Base-by-base conservation (phyloP, 78 protist species). In the Emiliania huxleyi region DNA sequence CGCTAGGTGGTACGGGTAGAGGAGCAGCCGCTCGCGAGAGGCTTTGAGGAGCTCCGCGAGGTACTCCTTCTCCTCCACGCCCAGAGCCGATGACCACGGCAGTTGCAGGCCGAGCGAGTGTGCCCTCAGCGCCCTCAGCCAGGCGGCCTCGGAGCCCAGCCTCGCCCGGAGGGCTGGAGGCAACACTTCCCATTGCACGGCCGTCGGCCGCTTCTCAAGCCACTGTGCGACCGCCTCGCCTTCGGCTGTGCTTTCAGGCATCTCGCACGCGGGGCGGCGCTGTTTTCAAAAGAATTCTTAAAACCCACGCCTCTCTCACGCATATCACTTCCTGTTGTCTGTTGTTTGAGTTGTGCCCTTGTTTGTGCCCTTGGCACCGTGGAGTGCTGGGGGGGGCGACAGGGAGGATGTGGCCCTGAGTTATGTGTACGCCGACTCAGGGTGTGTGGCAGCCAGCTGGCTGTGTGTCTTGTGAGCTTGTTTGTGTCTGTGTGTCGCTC, bases 1-100 rank as follows among this genome's bases (percentile, higher is more conserved):
- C 26, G 93, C 75, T 29, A 95, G 52, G 42, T 96, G 96, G 91
- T 96, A 95, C 71, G 97, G 97, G 83, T 90, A 96, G 84, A 71
- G 81, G 40, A 71, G 15, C n/a, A 6, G 22, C 33, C n/a, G 35
- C 81, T 71, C 81, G 23, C 81, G 37, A 8, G 42, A n/a, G 35
- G 15, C 11, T 6, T 40, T 35, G 18, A 71, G 81, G n/a, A 71
- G 42, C 44, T 71, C 81, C 1, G 2, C 42, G 81, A 35, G 42
- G 42, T 71, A 71, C 44, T 6, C 35, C 42, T 6, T 22, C 81
- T 71, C 81, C 40, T 71, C 81, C 12, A 26, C 44, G 35, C 81
- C 81, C 42, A 71, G 43, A 11, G 37, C 81, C 3, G 81, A 1
- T 2, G 45, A 71, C 81, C 81, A 71, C 43, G 37, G 45, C 43